Base-by-base conservation (phyloP, 805 yeast species). In the Candida nonsorbophila region DNA sequence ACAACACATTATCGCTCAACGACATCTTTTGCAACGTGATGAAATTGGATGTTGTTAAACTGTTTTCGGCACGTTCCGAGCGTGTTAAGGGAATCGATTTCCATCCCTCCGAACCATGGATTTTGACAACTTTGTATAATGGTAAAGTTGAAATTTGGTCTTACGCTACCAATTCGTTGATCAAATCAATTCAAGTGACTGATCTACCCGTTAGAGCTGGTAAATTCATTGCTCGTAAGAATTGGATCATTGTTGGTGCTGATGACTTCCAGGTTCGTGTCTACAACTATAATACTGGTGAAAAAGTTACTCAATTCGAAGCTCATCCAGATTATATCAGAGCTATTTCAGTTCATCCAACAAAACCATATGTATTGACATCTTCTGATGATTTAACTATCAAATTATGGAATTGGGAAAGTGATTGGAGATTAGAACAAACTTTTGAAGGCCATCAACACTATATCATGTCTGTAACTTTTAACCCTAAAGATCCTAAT, bases 71-170 rank as follows among this genome's bases (percentile, higher is more conserved):
- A 39, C 84, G 96, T 49, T 81, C 97, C 22, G 97, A 88, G 57
- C 80, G 99, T 57, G 97, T 92, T 54, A 92, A 92, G 61, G 97
- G 96, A 28, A 82, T 92, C 51, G 99, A 92, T 61, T 84, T 92
- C 70, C 99, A 92, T 57, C 98, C 98, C 14, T 70, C 88, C 13
- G 98, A 92, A 58, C 97, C 98, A 30, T 90, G 97, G 97, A 78
- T 87, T 29, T 68, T 87, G 49, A 80, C 90, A 30, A 86, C 96
- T n/a, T 68, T 85, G 35, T 87, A 84, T 60, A 83, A 88, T 28
- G 98, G 95, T 43, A 74, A 74, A 55, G 77, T 86, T 32, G 97
- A 88, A 61, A 85, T 90, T 52, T 86, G 95, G 95, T 83, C 94
- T 31, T 86, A 84, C 47, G 96, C 87, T 49, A 85, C 97, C 24